Base-by-base conservation (phyloP, 2,329 filamentous ascomycete genomes). In the Cadophora luteo-olivacea region DNA sequence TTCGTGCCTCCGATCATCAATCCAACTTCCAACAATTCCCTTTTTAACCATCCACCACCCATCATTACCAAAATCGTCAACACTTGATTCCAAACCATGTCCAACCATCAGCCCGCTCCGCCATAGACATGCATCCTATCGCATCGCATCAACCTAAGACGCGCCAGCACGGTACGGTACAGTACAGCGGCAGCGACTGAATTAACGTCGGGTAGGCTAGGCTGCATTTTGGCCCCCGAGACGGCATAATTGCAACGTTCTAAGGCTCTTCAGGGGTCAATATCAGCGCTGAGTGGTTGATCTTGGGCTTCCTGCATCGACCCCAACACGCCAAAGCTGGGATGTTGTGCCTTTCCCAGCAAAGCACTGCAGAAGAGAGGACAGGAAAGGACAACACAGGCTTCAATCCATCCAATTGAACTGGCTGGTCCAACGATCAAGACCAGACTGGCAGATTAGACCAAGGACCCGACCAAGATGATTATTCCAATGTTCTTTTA, bases 241-340 rank as follows among this genome's bases (percentile, higher is more conserved):
- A n/a, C 52, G 52, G 52, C 52, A 55, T 55, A 55, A 55, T 32
- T 29, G 52, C 52, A 33, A 33, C 52, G 51, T 55, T 14, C 52
- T 55, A 55, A 19, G 25, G 19, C 52, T 33, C 29, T 32, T 55
- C 52, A 29, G 29, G 52, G 52, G 52, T 49, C n/a, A 16, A 22
- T 33, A 12, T 33, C 29, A 25, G 29, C 29, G 25, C 29, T 32
- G 52, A 33, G 11, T 54, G 24, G 51, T 16, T 29, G 51, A 29
- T 33, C 2, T 5, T 8, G 29, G 52, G 16, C 24, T 55, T 25
- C 9, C 45, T 33, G 52, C 52, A 55, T 55, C 25, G 52, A 55
- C 52, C 52, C 52, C 52, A 55, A 55, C 52, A 55, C 7, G 45
- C 45, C 45, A 49, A 19, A 49, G n/a, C 45, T 19, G 16, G 41